Conservation (phyloP, 2,329 filamentous ascomycete species). For the Xylariomycetidae sp. region DNA sequence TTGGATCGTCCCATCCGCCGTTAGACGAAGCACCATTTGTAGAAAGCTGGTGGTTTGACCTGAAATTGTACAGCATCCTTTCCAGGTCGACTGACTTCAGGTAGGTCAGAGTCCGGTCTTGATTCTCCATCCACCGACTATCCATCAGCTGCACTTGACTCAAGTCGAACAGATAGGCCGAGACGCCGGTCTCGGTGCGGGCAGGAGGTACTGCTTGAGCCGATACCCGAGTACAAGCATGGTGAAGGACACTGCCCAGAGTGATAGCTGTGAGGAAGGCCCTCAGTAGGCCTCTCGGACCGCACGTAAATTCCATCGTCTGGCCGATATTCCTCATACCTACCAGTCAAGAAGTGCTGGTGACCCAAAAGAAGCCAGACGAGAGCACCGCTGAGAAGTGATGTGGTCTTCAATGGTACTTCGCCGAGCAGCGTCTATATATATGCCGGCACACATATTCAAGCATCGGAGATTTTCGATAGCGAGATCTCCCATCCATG, state of each 20-base stretch:
- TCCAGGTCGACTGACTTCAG: constrained; percentile 40
- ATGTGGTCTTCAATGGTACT: no score
- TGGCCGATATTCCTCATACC: no score
- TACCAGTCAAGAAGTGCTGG: no score
- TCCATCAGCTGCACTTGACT: constrained; percentile 33
- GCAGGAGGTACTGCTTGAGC: constrained; percentile 22
- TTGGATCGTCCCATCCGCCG: constrained; percentile 49
- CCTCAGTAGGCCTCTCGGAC: constrained; percentile 1
- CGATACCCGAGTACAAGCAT: constrained; percentile 2
- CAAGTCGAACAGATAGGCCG: constrained; percentile 34
- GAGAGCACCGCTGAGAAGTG: no score
- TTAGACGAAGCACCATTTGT: constrained; percentile 41
- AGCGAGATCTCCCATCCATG: no score
- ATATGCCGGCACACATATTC: no score
- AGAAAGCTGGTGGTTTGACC: constrained; percentile 39
- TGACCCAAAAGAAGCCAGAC: background rate
- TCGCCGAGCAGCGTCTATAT: no score
- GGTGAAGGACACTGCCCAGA: constrained; percentile 6
- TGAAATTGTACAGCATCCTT: constrained; percentile 44
- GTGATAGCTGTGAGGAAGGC: no score
- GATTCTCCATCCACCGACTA: constrained; percentile 38
- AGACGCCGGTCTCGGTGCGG: constrained; percentile 26
- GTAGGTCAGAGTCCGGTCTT: constrained; percentile 42
- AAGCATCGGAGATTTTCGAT: no score
- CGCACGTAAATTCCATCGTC: no score